Evolutionary conservation across 2,329 filamentous ascomycete species (phyloP).

Genomic region (Fonsecaea pedrosoi): DNA sequence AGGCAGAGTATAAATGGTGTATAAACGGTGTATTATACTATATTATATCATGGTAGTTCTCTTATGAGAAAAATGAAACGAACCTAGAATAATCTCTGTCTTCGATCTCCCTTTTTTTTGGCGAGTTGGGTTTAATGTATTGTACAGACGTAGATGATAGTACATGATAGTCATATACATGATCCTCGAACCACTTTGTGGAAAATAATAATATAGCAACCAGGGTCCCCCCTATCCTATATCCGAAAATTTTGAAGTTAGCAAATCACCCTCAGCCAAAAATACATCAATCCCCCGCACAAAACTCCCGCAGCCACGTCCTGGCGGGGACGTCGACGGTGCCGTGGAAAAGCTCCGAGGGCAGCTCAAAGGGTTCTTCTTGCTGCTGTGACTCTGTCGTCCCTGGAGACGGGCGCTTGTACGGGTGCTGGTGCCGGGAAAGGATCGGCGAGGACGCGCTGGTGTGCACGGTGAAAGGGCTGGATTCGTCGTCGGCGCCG

Average conservation of each 20-base stretch:
- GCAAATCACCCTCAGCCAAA: background rate
- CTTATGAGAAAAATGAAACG: too few species aligned
- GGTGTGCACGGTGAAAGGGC: background rate
- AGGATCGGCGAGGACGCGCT: background rate
- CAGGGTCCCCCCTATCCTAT: background rate
- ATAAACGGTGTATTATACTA: too few species aligned
- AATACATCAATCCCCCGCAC: background rate
- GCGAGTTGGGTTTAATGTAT: too few species aligned
- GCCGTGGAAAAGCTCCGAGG: constrained; percentile 3
- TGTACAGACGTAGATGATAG: too few species aligned
- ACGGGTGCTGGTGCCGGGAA: background rate
- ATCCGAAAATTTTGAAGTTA: background rate
- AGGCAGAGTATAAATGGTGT: too few species aligned
- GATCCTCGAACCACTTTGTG: too few species aligned
- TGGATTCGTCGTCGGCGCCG: background rate
- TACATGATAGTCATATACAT: too few species aligned
- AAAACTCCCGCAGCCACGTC: constrained; percentile 17
- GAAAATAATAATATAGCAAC: too few species aligned
- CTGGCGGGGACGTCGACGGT: constrained; percentile 12
- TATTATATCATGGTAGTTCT: too few species aligned
- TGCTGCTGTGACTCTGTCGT: background rate
- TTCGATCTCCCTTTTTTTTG: too few species aligned
- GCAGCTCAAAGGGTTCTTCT: background rate
- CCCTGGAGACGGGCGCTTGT: too few species aligned
- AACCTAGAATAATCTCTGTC: too few species aligned